Evolutionary conservation across 176 grass and related monocot species (phyloP).

Genomic region (maize (Zea mays)): Zm-B73-REFERENCE-NAM-5.0 NC_050102.1:5283501-5284000

Average conservation of each 20-base stretch:
- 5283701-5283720: too few relatives aligned
- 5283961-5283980: constrained; percentile 17
- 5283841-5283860: constrained; percentile 73
- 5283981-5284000: not conserved
- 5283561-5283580: constrained; percentile 84
- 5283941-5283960: constrained; percentile 84
- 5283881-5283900: constrained; percentile 83
- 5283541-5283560: constrained; percentile 87
- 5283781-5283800: constrained; percentile 82
- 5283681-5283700: too few relatives aligned
- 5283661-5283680: constrained; percentile 8
- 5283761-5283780: constrained; percentile 54
- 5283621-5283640: constrained; percentile 13
- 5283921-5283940: constrained; percentile 77
- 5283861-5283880: constrained; percentile 87
- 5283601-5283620: constrained; percentile 25
- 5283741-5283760: constrained; percentile 31
- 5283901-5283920: constrained; percentile 84
- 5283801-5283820: constrained; percentile 58
- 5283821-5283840: constrained; percentile 83
- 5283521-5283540: constrained; percentile 85
- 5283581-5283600: constrained; percentile 87
- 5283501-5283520: constrained; percentile 75
- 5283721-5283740: too few relatives aligned
- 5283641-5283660: not conserved